Evolutionary conservation across 1,284 basidiomycete genomes (phyloP).

Genomic region (Boletus semigastroideus): DNA sequence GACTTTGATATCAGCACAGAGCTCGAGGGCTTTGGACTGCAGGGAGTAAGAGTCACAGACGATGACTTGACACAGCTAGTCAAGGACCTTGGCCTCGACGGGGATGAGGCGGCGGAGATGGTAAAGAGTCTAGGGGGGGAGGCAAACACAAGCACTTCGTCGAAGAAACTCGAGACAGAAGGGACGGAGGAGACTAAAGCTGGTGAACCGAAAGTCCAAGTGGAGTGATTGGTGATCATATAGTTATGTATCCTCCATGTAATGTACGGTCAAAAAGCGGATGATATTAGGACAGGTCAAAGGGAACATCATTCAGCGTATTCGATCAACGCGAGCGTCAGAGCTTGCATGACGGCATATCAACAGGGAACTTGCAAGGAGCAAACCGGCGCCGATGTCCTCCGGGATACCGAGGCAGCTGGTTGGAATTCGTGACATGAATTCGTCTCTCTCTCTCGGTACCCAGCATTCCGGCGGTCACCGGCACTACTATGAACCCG

Average conservation of each 20-base stretch:
- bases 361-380: constrained; percentile 50
- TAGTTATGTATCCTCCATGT: constrained; percentile 5
- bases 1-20: constrained; percentile 65
- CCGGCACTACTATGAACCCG: constrained; percentile 34
- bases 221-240: not conserved
- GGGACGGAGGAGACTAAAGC: not conserved
- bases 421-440: constrained; percentile 49
- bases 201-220: not conserved
- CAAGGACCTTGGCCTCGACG: constrained; percentile 69
- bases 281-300: not conserved
- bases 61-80: constrained; percentile 69
- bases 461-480: constrained; percentile 62
- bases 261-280: constrained; percentile 2
- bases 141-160: constrained; percentile 3
- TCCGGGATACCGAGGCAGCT: constrained; percentile 60
- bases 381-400: constrained; percentile 63
- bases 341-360: constrained; percentile 30
- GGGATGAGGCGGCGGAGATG: constrained; percentile 68
- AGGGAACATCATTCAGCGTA: not conserved
- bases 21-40: constrained; percentile 66
- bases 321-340: constrained; percentile 4
- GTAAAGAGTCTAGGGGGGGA: constrained; percentile 53
- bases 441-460: constrained; percentile 48
- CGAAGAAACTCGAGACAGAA: constrained; percentile 1
- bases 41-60: constrained; percentile 73